A percentile compares a stretch with the other conserved stretches of the same genome.
These are phyloP conservation scores for Fusarium camptoceras DNA, from an alignment of 2,329 filamentous ascomycete species.

Conservation along the genomic window DNA sequence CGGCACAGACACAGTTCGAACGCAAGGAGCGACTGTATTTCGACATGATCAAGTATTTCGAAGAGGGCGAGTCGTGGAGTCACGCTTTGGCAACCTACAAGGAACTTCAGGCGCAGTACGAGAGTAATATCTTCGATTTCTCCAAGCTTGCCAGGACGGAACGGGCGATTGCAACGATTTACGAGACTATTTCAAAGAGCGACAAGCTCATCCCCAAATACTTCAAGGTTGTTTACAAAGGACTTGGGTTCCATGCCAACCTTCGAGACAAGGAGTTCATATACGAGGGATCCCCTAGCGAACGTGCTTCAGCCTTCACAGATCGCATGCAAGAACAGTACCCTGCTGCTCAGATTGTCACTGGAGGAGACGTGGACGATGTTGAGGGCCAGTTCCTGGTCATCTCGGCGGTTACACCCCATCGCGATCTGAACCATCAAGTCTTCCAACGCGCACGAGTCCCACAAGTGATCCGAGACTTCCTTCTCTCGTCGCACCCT, in stretches of 20 bases:
- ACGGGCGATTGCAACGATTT: constrained; percentile 90
- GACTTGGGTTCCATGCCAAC: constrained; percentile 84
- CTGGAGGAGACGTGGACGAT: constrained; percentile 75
- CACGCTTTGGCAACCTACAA: constrained; percentile 88
- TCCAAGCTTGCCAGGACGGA: constrained; percentile 90
- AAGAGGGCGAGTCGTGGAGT: constrained; percentile 94
- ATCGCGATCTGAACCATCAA: constrained; percentile 83
- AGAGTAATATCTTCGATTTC: constrained; percentile 90
- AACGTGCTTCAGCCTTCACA: constrained; percentile 83
- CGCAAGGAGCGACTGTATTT: constrained; percentile 94
- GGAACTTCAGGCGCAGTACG: constrained; percentile 92
- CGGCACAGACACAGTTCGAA: constrained; percentile 88
- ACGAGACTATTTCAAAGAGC: constrained; percentile 87
- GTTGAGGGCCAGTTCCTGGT: constrained; percentile 92
- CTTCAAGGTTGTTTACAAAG: constrained; percentile 90
- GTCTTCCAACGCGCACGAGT: constrained; percentile 92
- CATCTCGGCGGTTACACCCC: constrained; percentile 81
- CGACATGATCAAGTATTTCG: constrained; percentile 93
- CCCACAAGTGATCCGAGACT: constrained; percentile 85
- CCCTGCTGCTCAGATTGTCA: constrained; percentile 84
- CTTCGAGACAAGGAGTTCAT: constrained; percentile 92
- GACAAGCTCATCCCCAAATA: constrained; percentile 84
- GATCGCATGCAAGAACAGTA: constrained; percentile 94
- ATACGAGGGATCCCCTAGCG: constrained; percentile 83
- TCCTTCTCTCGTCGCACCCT: constrained; percentile 82